Evolutionary conservation across 1,284 basidiomycete species (phyloP).

Genomic region (Cystobasidium slooffiae): DNA sequence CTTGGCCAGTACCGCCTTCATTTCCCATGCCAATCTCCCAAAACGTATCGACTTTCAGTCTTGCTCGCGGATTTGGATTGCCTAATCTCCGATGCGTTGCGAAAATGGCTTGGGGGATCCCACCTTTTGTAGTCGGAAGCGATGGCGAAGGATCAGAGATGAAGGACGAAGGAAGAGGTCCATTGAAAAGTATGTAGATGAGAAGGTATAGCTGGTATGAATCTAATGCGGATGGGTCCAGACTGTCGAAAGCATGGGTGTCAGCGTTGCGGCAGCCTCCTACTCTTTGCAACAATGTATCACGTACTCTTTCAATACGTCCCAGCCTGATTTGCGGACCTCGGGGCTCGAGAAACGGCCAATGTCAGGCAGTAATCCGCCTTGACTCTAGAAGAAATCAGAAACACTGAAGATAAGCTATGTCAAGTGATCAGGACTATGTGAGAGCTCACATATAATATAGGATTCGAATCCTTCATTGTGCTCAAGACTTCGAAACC

Average conservation of each 20-base stretch:
- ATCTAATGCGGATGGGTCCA: constrained; percentile 74
- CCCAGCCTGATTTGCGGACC: constrained; percentile 88
- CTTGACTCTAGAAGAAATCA: constrained; percentile 58
- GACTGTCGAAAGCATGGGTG: constrained; percentile 59
- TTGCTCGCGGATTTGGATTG: constrained; percentile 79
- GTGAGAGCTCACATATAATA: constrained; percentile 71
- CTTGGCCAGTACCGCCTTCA: constrained; percentile 57
- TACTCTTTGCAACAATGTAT: not conserved
- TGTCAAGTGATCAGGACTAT: not conserved
- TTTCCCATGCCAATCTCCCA: constrained; percentile 68
- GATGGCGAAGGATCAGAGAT: constrained; percentile 68
- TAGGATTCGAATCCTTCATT: constrained; percentile 72
- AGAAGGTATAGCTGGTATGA: constrained; percentile 84
- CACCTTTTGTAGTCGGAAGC: constrained; percentile 66
- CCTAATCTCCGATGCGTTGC: constrained; percentile 82
- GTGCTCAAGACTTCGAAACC: constrained; percentile 90
- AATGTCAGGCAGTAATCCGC: constrained; percentile 62
- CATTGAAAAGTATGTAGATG: constrained; percentile 82
- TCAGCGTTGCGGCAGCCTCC: not conserved
- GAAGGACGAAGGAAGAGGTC: constrained; percentile 64
- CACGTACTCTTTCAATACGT: constrained; percentile 75
- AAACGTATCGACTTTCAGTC: constrained; percentile 76
- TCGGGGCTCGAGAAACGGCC: constrained; percentile 70
- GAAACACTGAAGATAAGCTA: not conserved
- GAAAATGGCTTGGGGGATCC: constrained; percentile 78